Evolutionary conservation across 768 basidiomycete genomes (phyloP).

Genomic region (Vishniacozyma victoriae): DNA sequence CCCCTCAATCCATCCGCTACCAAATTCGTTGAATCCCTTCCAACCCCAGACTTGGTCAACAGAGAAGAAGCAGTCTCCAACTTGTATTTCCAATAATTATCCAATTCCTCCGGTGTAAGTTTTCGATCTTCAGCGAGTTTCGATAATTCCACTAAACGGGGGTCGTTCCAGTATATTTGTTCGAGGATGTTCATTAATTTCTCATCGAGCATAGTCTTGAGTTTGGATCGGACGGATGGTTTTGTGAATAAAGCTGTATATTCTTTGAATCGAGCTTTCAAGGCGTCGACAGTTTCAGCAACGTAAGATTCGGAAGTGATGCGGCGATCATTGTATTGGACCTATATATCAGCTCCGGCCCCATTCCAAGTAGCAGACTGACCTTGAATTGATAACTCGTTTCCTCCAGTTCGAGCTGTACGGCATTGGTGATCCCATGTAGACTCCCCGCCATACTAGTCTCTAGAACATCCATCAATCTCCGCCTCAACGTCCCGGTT

Average conservation of each 20-base stretch:
- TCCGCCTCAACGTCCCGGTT: constrained; percentile 77
- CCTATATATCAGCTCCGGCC: constrained; percentile 18
- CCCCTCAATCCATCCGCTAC: constrained; percentile 88
- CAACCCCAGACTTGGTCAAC: constrained; percentile 91
- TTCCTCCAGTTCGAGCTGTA: constrained; percentile 94
- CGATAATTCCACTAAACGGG: constrained; percentile 69
- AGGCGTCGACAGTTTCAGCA: constrained; percentile 87
- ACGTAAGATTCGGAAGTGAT: constrained; percentile 95
- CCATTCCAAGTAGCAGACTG: constrained; percentile 51
- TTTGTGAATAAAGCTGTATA: constrained; percentile 79
- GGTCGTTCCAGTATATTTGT: constrained; percentile 94
- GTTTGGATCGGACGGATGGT: constrained; percentile 76
- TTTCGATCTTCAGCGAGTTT: constrained; percentile 64
- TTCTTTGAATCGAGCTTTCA: constrained; percentile 81
- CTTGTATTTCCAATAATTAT: constrained; percentile 93
- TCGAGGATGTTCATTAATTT: constrained; percentile 96
- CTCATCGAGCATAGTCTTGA: constrained; percentile 90
- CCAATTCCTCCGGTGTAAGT: constrained; percentile 65
- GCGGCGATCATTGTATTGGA: constrained; percentile 71
- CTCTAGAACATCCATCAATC: constrained; percentile 95
- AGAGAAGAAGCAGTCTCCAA: constrained; percentile 87
- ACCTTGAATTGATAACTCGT: constrained; percentile 99
- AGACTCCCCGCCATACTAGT: constrained; percentile 95
- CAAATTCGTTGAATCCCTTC: constrained; percentile 84
- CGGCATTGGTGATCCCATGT: constrained; percentile 93